A percentile compares a stretch with the other conserved stretches of the same genome.
phyloP scores from a whole-genome alignment of 2,329 filamentous ascomycete genomes.

The Fusarium sp. region DNA sequence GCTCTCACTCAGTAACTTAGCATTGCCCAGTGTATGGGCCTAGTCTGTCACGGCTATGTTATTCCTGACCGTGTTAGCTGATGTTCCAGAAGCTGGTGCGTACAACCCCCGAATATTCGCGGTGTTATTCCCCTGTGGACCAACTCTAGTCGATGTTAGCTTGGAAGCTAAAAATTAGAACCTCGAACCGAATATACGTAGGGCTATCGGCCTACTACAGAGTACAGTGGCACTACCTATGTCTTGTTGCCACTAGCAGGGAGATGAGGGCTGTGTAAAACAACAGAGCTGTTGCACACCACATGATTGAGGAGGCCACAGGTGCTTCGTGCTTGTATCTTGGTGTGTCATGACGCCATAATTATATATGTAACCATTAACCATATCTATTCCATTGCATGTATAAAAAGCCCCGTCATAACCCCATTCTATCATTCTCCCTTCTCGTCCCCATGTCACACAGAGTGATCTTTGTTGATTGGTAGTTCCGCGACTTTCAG shows the following conservation, averaged over 20 bases:
- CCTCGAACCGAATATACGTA: not conserved
- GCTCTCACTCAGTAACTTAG: not conserved
- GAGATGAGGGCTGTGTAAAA: not conserved
- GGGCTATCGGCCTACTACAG: not conserved
- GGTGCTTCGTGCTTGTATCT: not conserved
- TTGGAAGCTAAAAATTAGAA: not conserved
- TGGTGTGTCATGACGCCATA: not conserved
- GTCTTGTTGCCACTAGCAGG: not conserved
- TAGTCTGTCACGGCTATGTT: not conserved
- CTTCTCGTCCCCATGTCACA: not conserved
- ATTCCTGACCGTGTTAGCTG: not conserved
- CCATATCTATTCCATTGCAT: not conserved
- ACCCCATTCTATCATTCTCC: not conserved
- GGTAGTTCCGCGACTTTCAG: not conserved
- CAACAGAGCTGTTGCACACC: not conserved
- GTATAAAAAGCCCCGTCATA: not conserved
- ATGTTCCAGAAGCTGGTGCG: not conserved
- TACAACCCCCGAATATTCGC: not conserved
- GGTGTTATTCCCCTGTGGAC: not conserved
- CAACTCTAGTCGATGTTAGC: not conserved
- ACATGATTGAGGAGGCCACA: constrained; percentile 2
- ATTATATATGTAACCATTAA: not conserved
- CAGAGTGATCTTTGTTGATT: not conserved
- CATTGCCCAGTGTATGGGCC: not conserved
- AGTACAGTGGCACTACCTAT: not conserved